phyloP scores from a whole-genome alignment of 495 filamentous ascomycete species.

The Trichocladium uniseriatum region DNA sequence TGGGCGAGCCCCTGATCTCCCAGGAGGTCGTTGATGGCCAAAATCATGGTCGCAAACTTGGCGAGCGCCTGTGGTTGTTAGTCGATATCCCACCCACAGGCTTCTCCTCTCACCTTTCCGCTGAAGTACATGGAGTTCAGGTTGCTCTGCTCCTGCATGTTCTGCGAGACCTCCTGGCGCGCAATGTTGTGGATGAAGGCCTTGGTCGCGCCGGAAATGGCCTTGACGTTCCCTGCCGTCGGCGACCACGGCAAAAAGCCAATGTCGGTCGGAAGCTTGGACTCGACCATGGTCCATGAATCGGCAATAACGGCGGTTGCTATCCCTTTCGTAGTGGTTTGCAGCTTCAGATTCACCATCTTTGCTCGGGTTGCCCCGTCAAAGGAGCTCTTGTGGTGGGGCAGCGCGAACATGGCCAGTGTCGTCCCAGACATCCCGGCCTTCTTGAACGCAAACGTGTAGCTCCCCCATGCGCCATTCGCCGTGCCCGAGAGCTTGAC shows the following conservation, averaged over 20 bases:
- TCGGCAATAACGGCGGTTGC: slow-evolving; percentile 66
- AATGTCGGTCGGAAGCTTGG: slow-evolving; percentile 60
- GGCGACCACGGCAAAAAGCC: slow-evolving; percentile 68
- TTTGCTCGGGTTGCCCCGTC: slow-evolving; percentile 45
- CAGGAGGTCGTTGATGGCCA: slow-evolving; percentile 58
- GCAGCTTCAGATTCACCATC: slow-evolving; percentile 52
- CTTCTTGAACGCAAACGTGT: slow-evolving; percentile 62
- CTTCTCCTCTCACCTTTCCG: slow-evolving; percentile 53
- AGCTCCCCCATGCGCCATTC: slow-evolving; percentile 52
- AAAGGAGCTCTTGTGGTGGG: slow-evolving; percentile 76
- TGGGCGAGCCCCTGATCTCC: slow-evolving; percentile 50
- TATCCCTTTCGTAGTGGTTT: slow-evolving; percentile 80
- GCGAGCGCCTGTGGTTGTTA: slow-evolving; percentile 52
- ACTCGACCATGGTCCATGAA: slow-evolving; percentile 70
- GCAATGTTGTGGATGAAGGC: slow-evolving; percentile 49
- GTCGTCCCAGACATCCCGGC: slow-evolving; percentile 46
- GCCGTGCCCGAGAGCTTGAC: slow-evolving; percentile 55
- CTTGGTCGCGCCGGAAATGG: slow-evolving; percentile 44
- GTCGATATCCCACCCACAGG: neutral
- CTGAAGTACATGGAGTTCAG: slow-evolving; percentile 91
- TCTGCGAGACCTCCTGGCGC: slow-evolving; percentile 57
- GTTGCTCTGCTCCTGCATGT: slow-evolving; percentile 61
- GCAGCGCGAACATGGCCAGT: slow-evolving; percentile 80
- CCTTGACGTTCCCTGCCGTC: slow-evolving; percentile 37
- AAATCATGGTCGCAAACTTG: slow-evolving; percentile 72